Evolutionary conservation across 352 stramenopile species (phyloP), one percentile per base, ranked within the genome.

Genomic region (Globisporangium recalcitrans): DNA sequence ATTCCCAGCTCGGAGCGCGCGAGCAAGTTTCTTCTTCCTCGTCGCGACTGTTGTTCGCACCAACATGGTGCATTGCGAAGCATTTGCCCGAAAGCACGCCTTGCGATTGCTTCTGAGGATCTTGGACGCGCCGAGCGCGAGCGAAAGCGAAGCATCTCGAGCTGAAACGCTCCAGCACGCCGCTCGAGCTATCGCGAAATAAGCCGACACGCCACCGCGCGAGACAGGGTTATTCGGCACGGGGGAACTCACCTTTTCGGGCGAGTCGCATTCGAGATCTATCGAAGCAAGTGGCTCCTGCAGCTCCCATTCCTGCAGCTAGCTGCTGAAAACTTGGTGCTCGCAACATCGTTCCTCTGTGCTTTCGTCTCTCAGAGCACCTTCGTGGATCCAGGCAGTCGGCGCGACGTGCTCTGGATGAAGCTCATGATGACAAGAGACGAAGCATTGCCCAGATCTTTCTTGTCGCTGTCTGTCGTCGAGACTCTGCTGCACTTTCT

Each of bases 41-140:
- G 68, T 75, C 1, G 57, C 68, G 24, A 66, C 52, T 3, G 71
- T 51, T 0, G 59, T 73, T 6, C 64, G 71, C 16, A 55, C 55
- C 4, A 73, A 77, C 36, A 60, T 61, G n/a, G 49, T 71, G 16
- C 68, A 77, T 22, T 77, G 71, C 44, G 61, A 74, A 34, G 51
- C 69, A 0, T 71, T 77, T 44, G 57, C 71, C 0, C 61, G 58
- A 11, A 71, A 64, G 42, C 71, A 77, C 22, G 55, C 55, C 2
- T 19, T 77, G 16, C 26, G 46, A 7, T 47, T 67, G 31, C 53
- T 74, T 9, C 21, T 58, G 0, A 19, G 10, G 1, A 47, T 76
- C 14, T 8, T 76, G 10, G n/a, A 57, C 16, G 16, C 51, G 4
- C 9, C 29, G 4, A 10, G 9, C 5, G 6, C 13, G 2, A 26